Base-by-base conservation (phyloP, 805 yeast species). In the Kodamaea restingae region DNA sequence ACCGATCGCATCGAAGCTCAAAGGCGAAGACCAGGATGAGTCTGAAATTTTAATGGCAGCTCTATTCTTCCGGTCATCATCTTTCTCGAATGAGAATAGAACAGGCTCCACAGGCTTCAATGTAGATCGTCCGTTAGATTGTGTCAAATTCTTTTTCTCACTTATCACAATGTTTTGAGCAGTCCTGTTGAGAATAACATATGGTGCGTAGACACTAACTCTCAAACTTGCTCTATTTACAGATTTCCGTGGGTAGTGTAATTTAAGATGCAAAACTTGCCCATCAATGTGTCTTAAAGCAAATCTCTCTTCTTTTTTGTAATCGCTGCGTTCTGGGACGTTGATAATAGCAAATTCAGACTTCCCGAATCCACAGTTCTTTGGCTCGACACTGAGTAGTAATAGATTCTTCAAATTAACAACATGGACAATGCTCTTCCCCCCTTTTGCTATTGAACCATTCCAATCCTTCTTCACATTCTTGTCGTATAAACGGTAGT, bases 1-100 rank as follows among this genome's bases (percentile, higher is more conserved):
- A 0, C 98, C 98, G 40, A 91, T 74, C 3, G 95, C 95, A 55
- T 90, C 96, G 51, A 93, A 80, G 55, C 95, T 81, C 35, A 87
- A 67, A 2, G 87, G 85, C 1, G 67, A 56, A 47, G 96, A 84
- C 76, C 85, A 75, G 5, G 70, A 68, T 0, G 95, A 82, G 39
- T 84, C 85, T 0, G 75, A 84, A 15, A 86, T 70, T 43, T 75
- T 73, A 5, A 90, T 51, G 18, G 73, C 52, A 0, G 90, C 95
- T 42, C 95, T 69, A 50, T 83, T 81, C 30, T 71, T 74, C 18
- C 80, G 73, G 36, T 77, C 81, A 8, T 62, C 63, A 24, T 71
- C 75, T 10, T 65, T 67, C 17, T 77, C 82, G 54, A 87, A 91
- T 0, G 98, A 91, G 65, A 93, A 90, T 85, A 93, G 78, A 42